Conservation (phyloP, 371 early-diverging fungal species). For the Apophysomyces elegans region DNA sequence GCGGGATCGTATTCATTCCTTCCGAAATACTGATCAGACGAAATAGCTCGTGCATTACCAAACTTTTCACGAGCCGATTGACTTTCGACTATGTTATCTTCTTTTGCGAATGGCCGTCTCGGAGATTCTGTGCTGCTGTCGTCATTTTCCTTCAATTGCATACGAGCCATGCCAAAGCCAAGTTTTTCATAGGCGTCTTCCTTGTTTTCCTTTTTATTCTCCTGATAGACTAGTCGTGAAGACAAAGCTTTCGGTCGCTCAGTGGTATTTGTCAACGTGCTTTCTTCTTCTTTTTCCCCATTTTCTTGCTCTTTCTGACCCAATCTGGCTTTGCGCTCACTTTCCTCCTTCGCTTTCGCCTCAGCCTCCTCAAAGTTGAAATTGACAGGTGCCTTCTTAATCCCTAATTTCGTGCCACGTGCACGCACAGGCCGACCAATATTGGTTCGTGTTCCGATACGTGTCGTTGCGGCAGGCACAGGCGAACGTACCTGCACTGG, state of each 20-base stretch:
- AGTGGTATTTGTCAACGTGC: slow-evolving; percentile 9
- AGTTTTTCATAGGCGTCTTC: slow-evolving; percentile 72
- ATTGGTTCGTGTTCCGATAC: slow-evolving; percentile 19
- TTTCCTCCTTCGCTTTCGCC: slow-evolving; percentile 86
- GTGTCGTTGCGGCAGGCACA: slow-evolving; percentile 6
- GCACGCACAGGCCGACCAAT: slow-evolving; percentile 40
- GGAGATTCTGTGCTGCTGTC: slow-evolving; percentile 19
- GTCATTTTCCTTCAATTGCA: slow-evolving; percentile 24
- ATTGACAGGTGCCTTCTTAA: slow-evolving; percentile 76
- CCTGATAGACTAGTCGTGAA: slow-evolving; percentile 31
- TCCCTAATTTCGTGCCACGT: slow-evolving; percentile 81
- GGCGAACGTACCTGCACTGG: slow-evolving; percentile 21
- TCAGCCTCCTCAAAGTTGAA: slow-evolving; percentile 93
- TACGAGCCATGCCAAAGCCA: slow-evolving; percentile 80
- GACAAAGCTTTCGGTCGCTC: slow-evolving; percentile 25
- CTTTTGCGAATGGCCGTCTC: slow-evolving; percentile 20
- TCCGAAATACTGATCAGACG: slow-evolving; percentile 90
- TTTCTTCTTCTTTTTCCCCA: slow-evolving; percentile 35
- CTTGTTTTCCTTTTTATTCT: slow-evolving; percentile 10
- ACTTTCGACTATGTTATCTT: slow-evolving; percentile 24
- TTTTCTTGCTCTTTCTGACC: slow-evolving; percentile 63
- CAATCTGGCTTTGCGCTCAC: slow-evolving; percentile 73
- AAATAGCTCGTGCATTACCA: slow-evolving; percentile 79
- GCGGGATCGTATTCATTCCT: slow-evolving; percentile 72
- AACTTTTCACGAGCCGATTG: slow-evolving; percentile 69